Evolutionary conservation across 805 yeast species (phyloP), one percentile per base, ranked within the genome.

Genomic region (Starmera amethionina): DNA sequence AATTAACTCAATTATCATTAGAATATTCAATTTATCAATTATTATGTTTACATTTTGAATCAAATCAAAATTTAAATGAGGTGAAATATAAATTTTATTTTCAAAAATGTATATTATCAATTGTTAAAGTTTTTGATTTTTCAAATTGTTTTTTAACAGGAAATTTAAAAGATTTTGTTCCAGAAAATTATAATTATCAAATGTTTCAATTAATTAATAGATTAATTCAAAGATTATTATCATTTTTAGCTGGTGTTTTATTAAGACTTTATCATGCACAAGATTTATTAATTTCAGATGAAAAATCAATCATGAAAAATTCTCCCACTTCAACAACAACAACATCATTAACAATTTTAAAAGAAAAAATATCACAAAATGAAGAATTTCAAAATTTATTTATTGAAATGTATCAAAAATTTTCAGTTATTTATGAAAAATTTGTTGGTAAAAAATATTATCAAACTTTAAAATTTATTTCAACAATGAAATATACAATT

Each of bases 231-330:
- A 40, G 52, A 19, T 22, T 37, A 11, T 5, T 35, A 7, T 16
- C 14, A 5, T 11, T 38, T 13, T 22, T 42, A 3, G 32, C 44
- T 30, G 37, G 38, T 1, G 12, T 42, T 5, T 22, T 45, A 18
- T 15, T 39, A 7, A 42, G 52, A 34, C 33, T 39, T 12, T 48
- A 43, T 29, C 54, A 50, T 35, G 46, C 47, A 4, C 45, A 42
- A 33, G 53, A 49, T 16, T 22, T 45, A 13, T 8, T 42, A 16
- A n/a, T 14, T 3, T 40, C 46, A 22, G 27, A 22, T 22, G 27
- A 22, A 22, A 22, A 22, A 22, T 22, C 9, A 1, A 39, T n/a
- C n/a, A n/a, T n/a, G n/a, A n/a, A n/a, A n/a, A n/a, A n/a, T 4
- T 16, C 18, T 16, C 4, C 18, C 4, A 3, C 18, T 4, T 16